Evolutionary conservation across 2,329 filamentous ascomycete species (phyloP).

Genomic region (Phialocephala sp.): DNA sequence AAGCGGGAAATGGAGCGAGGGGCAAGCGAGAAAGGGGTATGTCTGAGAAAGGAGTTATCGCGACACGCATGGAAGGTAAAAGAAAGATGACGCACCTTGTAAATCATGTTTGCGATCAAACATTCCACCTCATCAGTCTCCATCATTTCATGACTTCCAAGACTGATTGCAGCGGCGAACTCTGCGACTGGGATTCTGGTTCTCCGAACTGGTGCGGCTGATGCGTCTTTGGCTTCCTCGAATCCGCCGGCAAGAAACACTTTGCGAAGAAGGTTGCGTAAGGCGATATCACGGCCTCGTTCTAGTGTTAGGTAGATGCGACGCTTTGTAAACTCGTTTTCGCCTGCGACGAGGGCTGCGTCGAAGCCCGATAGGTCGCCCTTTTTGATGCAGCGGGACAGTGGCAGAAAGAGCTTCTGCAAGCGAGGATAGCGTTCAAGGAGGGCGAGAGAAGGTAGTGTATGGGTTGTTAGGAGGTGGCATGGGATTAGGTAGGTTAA

Average conservation of each 20-base stretch:
- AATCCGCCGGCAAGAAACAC: slow-evolving; percentile 87
- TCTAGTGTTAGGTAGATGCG: slow-evolving; percentile 96
- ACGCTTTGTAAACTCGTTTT: slow-evolving; percentile 91
- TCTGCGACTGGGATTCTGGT: slow-evolving; percentile 84
- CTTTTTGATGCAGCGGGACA: slow-evolving; percentile 78
- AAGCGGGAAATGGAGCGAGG: slow-evolving; percentile 1
- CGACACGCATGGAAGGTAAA: slow-evolving; percentile 1
- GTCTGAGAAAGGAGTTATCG: slow-evolving; percentile 17
- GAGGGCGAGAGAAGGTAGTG: slow-evolving; percentile 74
- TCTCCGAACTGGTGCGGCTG: slow-evolving; percentile 65
- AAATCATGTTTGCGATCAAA: slow-evolving; percentile 93
- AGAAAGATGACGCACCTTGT: slow-evolving; percentile 70
- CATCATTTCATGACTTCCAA: slow-evolving; percentile 70
- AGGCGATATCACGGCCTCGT: slow-evolving; percentile 85
- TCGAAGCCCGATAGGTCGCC: slow-evolving; percentile 88
- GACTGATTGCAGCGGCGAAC: slow-evolving; percentile 82
- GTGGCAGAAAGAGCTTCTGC: slow-evolving; percentile 76
- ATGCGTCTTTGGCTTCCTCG: slow-evolving; percentile 75
- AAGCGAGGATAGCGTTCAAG: slow-evolving; percentile 78
- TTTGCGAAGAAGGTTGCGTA: slow-evolving; percentile 90
- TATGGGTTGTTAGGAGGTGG: slow-evolving; percentile 85
- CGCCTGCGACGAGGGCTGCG: slow-evolving; percentile 76
- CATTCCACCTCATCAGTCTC: slow-evolving; percentile 96
- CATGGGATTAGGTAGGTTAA: slow-evolving; percentile 95
- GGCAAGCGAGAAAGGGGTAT: slow-evolving; percentile 21